phyloP scores from a whole-genome alignment of 192 early-diverging fungal genomes.

The Thamnidium elegans region DNA sequence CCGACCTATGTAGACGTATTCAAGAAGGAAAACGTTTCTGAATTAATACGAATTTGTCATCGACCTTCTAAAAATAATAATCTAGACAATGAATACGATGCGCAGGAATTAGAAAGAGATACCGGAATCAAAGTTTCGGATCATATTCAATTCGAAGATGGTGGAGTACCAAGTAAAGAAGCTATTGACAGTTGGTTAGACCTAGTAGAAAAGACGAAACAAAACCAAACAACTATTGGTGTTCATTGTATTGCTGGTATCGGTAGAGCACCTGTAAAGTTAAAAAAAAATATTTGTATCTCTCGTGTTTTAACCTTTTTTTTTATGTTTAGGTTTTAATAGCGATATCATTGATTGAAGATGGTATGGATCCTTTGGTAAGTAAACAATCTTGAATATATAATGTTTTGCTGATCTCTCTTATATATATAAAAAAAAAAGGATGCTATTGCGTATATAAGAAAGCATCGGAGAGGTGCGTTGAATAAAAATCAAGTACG shows the following conservation, averaged over 20 bases:
- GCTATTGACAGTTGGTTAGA: constrained; percentile 41
- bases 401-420: neutral
- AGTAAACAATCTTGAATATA: neutral
- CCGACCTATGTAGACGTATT: constrained; percentile 50
- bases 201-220: constrained; percentile 34
- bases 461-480: constrained; percentile 44
- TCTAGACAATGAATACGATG: constrained; percentile 52
- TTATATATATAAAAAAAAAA: no score
- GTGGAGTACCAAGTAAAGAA: constrained; percentile 51
- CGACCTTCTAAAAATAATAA: constrained; percentile 39
- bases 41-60: constrained; percentile 66
- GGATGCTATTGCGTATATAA: constrained; percentile 48
- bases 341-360: constrained; percentile 69
- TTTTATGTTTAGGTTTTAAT: constrained; percentile 48
- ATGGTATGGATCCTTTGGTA: constrained; percentile 70
- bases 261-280: constrained; percentile 69
- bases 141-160: constrained; percentile 67
- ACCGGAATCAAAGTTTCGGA: constrained; percentile 63
- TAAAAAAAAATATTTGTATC: constrained; percentile 1
- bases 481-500: constrained; percentile 45
- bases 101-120: constrained; percentile 36
- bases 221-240: constrained; percentile 34
- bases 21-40: constrained; percentile 53
- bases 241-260: constrained; percentile 79
- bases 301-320: no score